These are phyloP conservation scores for Oldenlandia corymbosa DNA, from an alignment of 257 asterid species.

Conservation along the genomic window DNA sequence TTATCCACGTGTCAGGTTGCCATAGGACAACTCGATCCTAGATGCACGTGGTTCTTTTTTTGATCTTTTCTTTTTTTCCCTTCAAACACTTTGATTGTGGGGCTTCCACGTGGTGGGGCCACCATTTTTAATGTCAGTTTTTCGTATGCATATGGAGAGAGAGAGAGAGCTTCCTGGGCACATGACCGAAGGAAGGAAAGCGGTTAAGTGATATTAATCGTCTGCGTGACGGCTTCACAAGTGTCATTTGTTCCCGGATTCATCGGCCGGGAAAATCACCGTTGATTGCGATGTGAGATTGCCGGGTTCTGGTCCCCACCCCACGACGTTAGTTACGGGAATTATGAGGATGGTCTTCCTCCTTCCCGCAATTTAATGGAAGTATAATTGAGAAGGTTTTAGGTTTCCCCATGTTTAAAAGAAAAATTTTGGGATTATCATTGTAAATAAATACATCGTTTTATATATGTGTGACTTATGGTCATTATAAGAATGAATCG, in stretches of 20 bases:
- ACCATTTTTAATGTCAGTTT: slow-evolving; percentile 11
- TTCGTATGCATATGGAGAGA: too few species aligned
- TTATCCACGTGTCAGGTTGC: neutral
- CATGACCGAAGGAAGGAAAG: slow-evolving; percentile 25
- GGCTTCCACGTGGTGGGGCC: slow-evolving; percentile 41
- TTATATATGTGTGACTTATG: too few species aligned
- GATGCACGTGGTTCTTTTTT: slow-evolving; percentile 2
- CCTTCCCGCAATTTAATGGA: neutral
- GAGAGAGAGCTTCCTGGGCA: slow-evolving; percentile 33
- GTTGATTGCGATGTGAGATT: slow-evolving; percentile 18
- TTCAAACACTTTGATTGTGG: too few species aligned
- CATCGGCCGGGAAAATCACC: slow-evolving; percentile 20
- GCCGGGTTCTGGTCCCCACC: slow-evolving; percentile 7
- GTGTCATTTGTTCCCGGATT: slow-evolving; percentile 2
- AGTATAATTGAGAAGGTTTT: too few species aligned
- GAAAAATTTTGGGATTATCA: too few species aligned
- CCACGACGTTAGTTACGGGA: slow-evolving; percentile 11
- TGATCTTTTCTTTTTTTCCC: neutral
- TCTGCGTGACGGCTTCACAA: neutral
- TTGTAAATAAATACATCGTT: too few species aligned
- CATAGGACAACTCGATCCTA: neutral
- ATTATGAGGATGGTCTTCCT: slow-evolving; percentile 1
- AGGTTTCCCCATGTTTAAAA: too few species aligned
- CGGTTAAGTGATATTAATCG: neutral
- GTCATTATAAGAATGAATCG: too few species aligned